Evolutionary conservation across 164 flowering plant species (phyloP), one percentile per base, ranked within the genome.

Genomic region (Brasenia schreberi): DNA sequence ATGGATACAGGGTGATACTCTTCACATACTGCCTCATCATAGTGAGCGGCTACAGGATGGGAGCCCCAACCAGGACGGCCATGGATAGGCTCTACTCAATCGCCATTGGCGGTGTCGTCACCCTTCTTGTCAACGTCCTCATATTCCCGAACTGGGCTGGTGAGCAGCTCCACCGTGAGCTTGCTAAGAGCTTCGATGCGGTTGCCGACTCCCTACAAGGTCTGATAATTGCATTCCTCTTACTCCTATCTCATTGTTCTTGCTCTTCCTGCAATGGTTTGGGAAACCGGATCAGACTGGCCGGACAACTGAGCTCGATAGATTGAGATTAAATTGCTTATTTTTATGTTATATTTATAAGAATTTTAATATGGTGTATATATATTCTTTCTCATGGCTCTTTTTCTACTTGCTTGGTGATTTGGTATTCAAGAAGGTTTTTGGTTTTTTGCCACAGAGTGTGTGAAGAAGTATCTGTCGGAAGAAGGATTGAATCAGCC

Each of bases 111-210:
- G 95, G 77, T n/a, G 64, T 85, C 64, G 88, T 90, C 5, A 84
- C 95, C 53, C 86, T 88, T n/a, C 52, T 83, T 1, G 92, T 88
- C 62, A 90, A 88, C 71, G 80, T 84, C 9, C 79, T 85, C 27
- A 71, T 90, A 23, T 83, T 72, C 49, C 97, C 95, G 27, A 82
- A 83, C 18, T 90, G 97, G 97, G 88, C 95, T 11, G 97, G 97
- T 18, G 92, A 90, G 69, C 86, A 82, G 71, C 70, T 90, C 17
- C 92, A 90, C 66, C 75, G 71, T 60, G 92, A 88, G 64, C 79
- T 90, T 9, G 88, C 84, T 44, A 76, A 71, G 7, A 77, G 76
- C 73, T 90, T 90, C 19, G 62, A 81, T 43, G 75, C 89, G 0
- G 81, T 88, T 2, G 92, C 95, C 11, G 89, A 85, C 65, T 73